Conservation (phyloP, 768 basidiomycete genomes). For the Suillus spraguei region DNA sequence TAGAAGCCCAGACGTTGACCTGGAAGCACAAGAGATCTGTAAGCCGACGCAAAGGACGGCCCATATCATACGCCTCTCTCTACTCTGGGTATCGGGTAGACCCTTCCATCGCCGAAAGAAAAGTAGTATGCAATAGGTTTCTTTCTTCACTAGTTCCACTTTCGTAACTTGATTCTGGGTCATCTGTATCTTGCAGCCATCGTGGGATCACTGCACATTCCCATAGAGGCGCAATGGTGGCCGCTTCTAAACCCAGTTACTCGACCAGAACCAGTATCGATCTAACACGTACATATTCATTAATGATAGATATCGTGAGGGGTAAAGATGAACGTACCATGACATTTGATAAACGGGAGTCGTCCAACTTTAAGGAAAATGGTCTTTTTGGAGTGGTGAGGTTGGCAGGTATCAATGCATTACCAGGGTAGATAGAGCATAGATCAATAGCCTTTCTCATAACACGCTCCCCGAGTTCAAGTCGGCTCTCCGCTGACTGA, state of each 20-base stretch:
- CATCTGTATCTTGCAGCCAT: conserved; percentile 22
- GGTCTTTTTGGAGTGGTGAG: conserved; percentile 1
- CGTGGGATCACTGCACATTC: conserved; percentile 25
- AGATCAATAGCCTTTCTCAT: conserved; percentile 8
- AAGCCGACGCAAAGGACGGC: conserved; percentile 6
- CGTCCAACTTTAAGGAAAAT: conserved; percentile 3
- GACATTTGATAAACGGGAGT: conserved; percentile 10
- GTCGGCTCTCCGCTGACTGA: conserved; percentile 4
- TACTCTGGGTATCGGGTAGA: conserved; percentile 1
- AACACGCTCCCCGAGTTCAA: conserved; percentile 11
- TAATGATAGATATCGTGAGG: background rate
- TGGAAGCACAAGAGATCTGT: background rate
- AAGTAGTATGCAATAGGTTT: background rate
- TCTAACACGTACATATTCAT: background rate
- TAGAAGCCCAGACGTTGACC: conserved; percentile 5
- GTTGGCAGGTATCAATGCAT: background rate
- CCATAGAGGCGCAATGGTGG: conserved; percentile 26
- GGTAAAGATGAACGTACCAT: background rate
- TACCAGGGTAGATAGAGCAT: conserved; percentile 8
- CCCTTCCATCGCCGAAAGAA: background rate
- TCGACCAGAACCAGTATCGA: conserved; percentile 3
- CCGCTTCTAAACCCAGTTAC: conserved; percentile 18
- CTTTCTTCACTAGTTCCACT: background rate
- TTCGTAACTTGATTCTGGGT: conserved; percentile 15
- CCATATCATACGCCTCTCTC: conserved; percentile 4